phyloP scores from a whole-genome alignment of 495 filamentous ascomycete genomes.

The Penicillium bialowiezense region DNA sequence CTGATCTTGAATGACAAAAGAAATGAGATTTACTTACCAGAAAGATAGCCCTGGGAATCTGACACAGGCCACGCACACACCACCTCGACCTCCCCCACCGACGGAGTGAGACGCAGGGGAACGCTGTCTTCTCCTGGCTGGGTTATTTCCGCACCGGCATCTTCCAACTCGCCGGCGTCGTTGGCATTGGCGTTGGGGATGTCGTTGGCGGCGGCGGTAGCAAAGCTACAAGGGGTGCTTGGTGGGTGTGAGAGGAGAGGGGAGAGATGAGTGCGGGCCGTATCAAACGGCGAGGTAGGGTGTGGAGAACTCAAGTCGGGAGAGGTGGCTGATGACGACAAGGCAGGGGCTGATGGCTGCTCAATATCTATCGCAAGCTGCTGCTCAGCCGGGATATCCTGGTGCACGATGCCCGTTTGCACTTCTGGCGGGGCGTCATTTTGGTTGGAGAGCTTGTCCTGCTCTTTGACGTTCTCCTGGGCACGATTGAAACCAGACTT shows the following conservation, averaged over 20 bases:
- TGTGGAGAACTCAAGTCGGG: background rate
- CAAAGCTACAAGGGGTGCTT: background rate
- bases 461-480: background rate
- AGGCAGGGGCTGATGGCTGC: background rate
- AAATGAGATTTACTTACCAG: too few species aligned
- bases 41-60: background rate
- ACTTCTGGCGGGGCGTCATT: background rate
- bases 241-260: background rate
- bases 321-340: background rate
- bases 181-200: too few species aligned
- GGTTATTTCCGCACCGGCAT: background rate
- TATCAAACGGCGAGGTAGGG: background rate
- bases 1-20: too few species aligned
- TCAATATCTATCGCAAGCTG: background rate
- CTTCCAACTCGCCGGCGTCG: background rate
- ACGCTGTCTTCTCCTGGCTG: too few species aligned
- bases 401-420: background rate
- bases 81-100: background rate
- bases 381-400: background rate
- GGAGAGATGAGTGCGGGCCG: constrained; percentile 1
- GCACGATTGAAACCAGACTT: background rate
- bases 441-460: background rate
- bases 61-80: background rate
- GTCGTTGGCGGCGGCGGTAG: background rate
- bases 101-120: background rate